Conservation (phyloP, 768 basidiomycete genomes). For the Lanmaoa pseudosensibilis region DNA sequence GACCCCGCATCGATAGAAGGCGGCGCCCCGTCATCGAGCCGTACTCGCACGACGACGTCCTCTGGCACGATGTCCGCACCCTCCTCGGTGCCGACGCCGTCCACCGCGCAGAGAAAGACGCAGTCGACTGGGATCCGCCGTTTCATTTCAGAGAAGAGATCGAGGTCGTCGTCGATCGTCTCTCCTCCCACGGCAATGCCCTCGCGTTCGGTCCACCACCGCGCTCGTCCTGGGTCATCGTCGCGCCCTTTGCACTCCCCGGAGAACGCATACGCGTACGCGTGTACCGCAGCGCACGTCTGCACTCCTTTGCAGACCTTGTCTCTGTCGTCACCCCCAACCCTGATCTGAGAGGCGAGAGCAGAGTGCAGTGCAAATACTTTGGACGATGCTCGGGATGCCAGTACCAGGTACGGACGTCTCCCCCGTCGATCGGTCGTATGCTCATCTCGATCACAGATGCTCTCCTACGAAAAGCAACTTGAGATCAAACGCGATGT, state of each 20-base stretch:
- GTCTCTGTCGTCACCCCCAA: constrained; percentile 67
- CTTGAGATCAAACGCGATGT: constrained; percentile 85
- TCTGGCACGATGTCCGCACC: constrained; percentile 66
- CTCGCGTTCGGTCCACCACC: constrained; percentile 53
- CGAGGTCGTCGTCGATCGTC: constrained; percentile 59
- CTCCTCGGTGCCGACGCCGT: constrained; percentile 65
- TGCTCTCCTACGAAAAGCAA: constrained; percentile 86
- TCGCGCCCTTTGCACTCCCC: constrained; percentile 82
- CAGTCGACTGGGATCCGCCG: constrained; percentile 57
- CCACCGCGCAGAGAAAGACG: constrained; percentile 46
- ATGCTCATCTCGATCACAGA: constrained; percentile 41
- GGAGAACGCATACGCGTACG: constrained; percentile 75
- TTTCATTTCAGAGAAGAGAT: constrained; percentile 61
- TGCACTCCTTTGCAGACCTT: constrained; percentile 78
- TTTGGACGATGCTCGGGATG: constrained; percentile 91
- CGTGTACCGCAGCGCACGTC: constrained; percentile 66
- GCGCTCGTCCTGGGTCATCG: constrained; percentile 71
- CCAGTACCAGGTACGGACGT: constrained; percentile 75
- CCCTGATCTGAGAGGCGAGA: constrained; percentile 60
- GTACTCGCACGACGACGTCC: constrained; percentile 72
- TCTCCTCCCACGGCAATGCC: constrained; percentile 67
- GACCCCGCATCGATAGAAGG: constrained; percentile 24
- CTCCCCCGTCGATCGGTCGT: not conserved
- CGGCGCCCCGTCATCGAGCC: constrained; percentile 40
- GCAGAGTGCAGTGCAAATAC: constrained; percentile 73